phyloP scores from a whole-genome alignment of 371 early-diverging fungal genomes.

The Funneliformis caledonium region DNA sequence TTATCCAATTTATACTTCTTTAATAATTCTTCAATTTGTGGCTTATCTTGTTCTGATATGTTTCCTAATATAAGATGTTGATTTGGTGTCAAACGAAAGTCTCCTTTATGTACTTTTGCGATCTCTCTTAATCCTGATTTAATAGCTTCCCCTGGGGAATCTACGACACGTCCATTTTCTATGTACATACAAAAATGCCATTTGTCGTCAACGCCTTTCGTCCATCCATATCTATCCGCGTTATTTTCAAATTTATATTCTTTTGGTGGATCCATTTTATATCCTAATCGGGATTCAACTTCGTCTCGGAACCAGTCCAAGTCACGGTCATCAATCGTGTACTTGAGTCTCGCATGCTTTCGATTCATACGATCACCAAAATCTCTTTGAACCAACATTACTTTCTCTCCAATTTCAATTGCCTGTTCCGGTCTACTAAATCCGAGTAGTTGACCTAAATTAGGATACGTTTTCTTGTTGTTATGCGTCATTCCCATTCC shows the following conservation, averaged over 20 bases:
- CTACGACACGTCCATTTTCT: slow-evolving; percentile 91
- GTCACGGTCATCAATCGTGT: slow-evolving; percentile 93
- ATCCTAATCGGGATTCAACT: slow-evolving; percentile 80
- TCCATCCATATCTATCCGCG: slow-evolving; percentile 94
- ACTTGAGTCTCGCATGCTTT: slow-evolving; percentile 96
- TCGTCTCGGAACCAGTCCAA: slow-evolving; percentile 87
- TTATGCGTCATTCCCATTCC: slow-evolving; percentile 98
- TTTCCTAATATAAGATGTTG: slow-evolving; percentile 86
- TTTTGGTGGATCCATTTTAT: slow-evolving; percentile 64
- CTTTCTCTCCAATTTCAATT: slow-evolving; percentile 80
- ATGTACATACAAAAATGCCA: slow-evolving; percentile 91
- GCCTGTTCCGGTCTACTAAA: slow-evolving; percentile 81
- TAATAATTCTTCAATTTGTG: slow-evolving; percentile 71
- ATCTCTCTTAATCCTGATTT: slow-evolving; percentile 83
- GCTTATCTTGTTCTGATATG: slow-evolving; percentile 73
- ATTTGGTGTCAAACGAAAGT: slow-evolving; percentile 90
- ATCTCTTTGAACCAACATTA: slow-evolving; percentile 91
- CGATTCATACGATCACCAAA: slow-evolving; percentile 95
- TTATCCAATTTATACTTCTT: slow-evolving; percentile 83
- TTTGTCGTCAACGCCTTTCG: slow-evolving; percentile 66
- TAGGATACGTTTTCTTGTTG: slow-evolving; percentile 94
- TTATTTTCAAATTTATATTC: slow-evolving; percentile 83
- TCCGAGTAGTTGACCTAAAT: slow-evolving; percentile 78
- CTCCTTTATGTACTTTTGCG: slow-evolving; percentile 77
- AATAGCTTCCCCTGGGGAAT: slow-evolving; percentile 75